Evolutionary conservation across 352 stramenopile genomes (phyloP), one percentile per base, ranked within the genome.

Genomic region (Globisporangium uncinulatum): DNA sequence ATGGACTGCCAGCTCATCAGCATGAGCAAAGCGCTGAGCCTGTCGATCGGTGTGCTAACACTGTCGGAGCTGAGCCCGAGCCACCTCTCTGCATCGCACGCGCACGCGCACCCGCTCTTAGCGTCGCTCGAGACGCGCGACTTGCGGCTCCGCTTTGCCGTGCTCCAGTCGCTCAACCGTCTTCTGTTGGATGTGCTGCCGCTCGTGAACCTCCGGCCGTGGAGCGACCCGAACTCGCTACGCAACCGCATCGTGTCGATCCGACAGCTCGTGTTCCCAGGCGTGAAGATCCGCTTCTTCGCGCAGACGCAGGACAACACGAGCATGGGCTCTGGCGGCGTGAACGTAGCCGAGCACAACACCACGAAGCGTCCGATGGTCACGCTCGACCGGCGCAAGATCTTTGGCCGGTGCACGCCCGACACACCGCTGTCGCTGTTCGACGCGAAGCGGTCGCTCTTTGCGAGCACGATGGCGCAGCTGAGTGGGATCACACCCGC

Each of bases 1-100:
- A 92, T 92, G 82, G 82, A 92, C 62, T 76, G 73, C 24, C 79
- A 90, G 54, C 59, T 92, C 32, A 78, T 92, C 46, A 57, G 65
- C 14, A 56, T 83, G 29, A 71, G 64, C 32, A 69, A 67, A 20
- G 56, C 71, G 20, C 41, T 83, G 17, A 82, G 79, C 37, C 63
- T 70, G 15, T 70, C 56, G 9, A 66, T 88, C 36, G 83, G 83
- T 37, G 62, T 92, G 14, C 64, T 90, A 0, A 79, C 70, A 14
- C 59, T 90, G 9, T 69, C 67, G 21, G 79, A 92, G 42, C 51
- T 92, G 20, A 89, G 79, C 47, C 70, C 75, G 31, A 89, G 76
- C 46, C 76, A 89, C 57, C 60, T 92, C 6, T 63, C n/a, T 32
- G 46, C 62, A 20, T 51, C 43, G 11, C 44, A 72, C 14, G 62